A percentile compares a stretch with the other conserved stretches of the same genome.
phyloP scores from a whole-genome alignment of 2,329 filamentous ascomycete species.

The Botrytis hyacinthi region DNA sequence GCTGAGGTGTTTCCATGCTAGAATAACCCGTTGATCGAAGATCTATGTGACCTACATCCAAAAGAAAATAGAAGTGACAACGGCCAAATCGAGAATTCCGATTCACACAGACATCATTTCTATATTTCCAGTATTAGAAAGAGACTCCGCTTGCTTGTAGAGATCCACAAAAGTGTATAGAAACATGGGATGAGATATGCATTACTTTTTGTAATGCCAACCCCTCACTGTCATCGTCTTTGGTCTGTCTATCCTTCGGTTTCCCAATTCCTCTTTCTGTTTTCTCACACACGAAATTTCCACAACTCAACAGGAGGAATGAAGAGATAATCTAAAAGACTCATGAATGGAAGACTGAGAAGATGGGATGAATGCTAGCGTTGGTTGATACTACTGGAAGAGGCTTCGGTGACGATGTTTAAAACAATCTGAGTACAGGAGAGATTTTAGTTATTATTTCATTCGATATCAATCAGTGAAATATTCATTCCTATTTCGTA shows the following conservation, averaged over 20 bases:
- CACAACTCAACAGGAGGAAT: neutral
- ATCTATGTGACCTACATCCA: neutral
- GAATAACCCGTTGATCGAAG: neutral
- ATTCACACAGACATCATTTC: too few species aligned
- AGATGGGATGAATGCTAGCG: neutral
- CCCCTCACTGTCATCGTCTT: too few species aligned
- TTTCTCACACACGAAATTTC: too few species aligned
- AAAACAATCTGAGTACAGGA: neutral
- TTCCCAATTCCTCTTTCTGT: neutral
- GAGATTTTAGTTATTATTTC: neutral
- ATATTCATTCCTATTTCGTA: rapidly evolving
- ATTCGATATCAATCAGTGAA: neutral
- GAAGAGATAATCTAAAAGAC: neutral
- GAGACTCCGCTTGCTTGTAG: neutral
- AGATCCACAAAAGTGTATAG: too few species aligned
- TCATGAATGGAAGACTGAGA: neutral
- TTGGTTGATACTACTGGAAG: neutral
- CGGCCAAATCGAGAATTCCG: too few species aligned
- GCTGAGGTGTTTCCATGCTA: rapidly evolving
- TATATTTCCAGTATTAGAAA: neutral
- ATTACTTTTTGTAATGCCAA: neutral
- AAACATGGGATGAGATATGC: too few species aligned
- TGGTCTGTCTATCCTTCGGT: neutral
- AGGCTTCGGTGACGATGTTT: too few species aligned
- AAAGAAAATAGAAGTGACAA: neutral